Conservation (phyloP, 2,329 filamentous ascomycete species). For the Penicillium sp. region DNA sequence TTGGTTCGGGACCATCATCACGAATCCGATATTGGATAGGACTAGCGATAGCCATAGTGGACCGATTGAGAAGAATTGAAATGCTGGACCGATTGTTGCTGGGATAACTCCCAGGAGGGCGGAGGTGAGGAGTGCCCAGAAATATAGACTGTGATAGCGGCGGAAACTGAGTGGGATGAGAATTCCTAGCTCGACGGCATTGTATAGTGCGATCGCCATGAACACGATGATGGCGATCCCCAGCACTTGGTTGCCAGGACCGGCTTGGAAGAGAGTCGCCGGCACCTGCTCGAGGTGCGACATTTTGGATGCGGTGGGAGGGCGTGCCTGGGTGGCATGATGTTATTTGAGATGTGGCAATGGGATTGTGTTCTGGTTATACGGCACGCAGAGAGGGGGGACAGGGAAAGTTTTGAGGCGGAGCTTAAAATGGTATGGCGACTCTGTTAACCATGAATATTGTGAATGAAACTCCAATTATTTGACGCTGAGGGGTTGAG, state of each 20-base stretch:
- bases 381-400: not conserved
- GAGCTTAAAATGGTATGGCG: not conserved
- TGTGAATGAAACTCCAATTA: not conserved
- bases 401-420: not conserved
- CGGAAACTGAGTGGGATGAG: slow-evolving; percentile 27
- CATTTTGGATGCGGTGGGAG: not conserved
- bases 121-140: slow-evolving; percentile 31
- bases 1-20: slow-evolving; percentile 55
- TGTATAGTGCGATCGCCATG: slow-evolving; percentile 34
- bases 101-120: slow-evolving; percentile 25
- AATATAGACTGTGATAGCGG: slow-evolving; percentile 29
- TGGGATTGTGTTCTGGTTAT: not conserved
- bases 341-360: not conserved
- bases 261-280: not conserved
- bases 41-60: slow-evolving; percentile 28
- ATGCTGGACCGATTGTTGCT: slow-evolving; percentile 29
- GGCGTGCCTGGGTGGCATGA: not conserved
- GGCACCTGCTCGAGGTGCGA: not conserved
- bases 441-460: not conserved
- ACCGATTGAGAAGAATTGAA: slow-evolving; percentile 28
- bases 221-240: slow-evolving; percentile 8
- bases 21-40: slow-evolving; percentile 49
- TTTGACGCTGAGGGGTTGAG: not conserved
- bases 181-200: slow-evolving; percentile 42
- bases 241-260: not conserved